A percentile compares a stretch with the other conserved stretches of the same genome.
These are phyloP conservation scores for Gynochthodes officinalis DNA, from an alignment of 257 asterid species.

Conservation along the genomic window DNA sequence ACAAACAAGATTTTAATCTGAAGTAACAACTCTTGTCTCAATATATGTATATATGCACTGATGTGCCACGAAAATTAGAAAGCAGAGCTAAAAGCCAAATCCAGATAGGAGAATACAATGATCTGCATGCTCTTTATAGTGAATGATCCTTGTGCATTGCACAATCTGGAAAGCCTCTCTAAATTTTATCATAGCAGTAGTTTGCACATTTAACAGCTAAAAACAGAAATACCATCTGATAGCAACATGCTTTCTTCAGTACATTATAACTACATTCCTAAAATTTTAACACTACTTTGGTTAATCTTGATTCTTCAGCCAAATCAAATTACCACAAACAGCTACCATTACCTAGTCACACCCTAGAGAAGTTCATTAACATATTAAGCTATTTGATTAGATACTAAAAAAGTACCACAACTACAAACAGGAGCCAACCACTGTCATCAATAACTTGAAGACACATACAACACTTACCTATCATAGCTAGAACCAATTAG, in stretches of 20 bases:
- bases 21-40: neutral
- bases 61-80: neutral
- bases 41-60: too few species aligned
- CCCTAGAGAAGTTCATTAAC: too few species aligned
- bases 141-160: too few species aligned
- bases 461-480: conserved; percentile 41
- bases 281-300: neutral
- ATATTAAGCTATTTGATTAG: neutral
- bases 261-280: neutral
- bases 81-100: too few species aligned
- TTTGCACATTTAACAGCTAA: neutral
- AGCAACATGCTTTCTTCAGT: neutral
- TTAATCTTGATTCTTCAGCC: neutral
- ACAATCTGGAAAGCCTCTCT: neutral
- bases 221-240: neutral
- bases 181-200: neutral
- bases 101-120: neutral
- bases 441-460: neutral
- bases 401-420: neutral
- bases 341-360: neutral
- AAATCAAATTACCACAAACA: neutral
- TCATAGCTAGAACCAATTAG: conserved; percentile 92
- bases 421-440: neutral
- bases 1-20: neutral
- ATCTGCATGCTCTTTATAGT: neutral